phyloP scores from a whole-genome alignment of 2,329 filamentous ascomycete species.

The Cladosporium sp. region DNA sequence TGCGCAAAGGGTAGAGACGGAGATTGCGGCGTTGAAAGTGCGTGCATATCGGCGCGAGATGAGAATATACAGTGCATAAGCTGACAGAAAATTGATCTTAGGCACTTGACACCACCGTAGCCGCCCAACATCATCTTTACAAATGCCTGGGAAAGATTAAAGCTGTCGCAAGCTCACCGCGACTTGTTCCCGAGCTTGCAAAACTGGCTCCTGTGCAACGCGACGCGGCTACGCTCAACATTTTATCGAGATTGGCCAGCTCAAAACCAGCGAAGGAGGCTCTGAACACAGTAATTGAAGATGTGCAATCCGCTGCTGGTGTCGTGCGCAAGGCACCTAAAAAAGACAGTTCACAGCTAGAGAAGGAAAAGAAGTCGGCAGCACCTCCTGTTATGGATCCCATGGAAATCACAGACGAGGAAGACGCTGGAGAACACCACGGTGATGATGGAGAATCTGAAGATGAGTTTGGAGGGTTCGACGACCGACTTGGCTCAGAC shows the following conservation, averaged over 20 bases:
- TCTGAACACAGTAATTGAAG: slow-evolving; percentile 43
- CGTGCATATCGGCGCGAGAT: slow-evolving; percentile 7
- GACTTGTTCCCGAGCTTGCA: slow-evolving; percentile 41
- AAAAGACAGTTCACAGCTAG: background rate
- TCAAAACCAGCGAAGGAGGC: slow-evolving; percentile 55
- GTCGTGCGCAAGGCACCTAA: slow-evolving; percentile 16
- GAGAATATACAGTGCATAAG: background rate
- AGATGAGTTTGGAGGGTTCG: slow-evolving; percentile 35
- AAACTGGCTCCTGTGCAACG: slow-evolving; percentile 36
- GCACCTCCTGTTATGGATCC: slow-evolving; percentile 1
- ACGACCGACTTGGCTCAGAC: slow-evolving; percentile 36
- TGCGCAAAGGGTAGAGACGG: slow-evolving; percentile 58
- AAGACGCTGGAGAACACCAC: slow-evolving; percentile 1
- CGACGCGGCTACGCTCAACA: slow-evolving; percentile 51
- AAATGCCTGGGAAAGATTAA: slow-evolving; percentile 57
- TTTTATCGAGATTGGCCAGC: slow-evolving; percentile 57
- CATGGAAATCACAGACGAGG: slow-evolving; percentile 6
- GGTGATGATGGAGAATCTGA: slow-evolving; percentile 21
- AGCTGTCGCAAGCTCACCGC: slow-evolving; percentile 48
- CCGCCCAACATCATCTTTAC: slow-evolving; percentile 52
- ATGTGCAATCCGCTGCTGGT: slow-evolving; percentile 38
- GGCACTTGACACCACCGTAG: slow-evolving; percentile 47
- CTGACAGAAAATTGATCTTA: slow-evolving; percentile 24
- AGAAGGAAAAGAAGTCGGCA: background rate
- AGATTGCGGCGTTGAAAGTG: slow-evolving; percentile 56